A percentile compares a stretch with the other conserved stretches of the same genome.
These are phyloP conservation scores for Colletotrichum caudatum DNA, from an alignment of 2,329 filamentous ascomycete species.

Conservation along the genomic window DNA sequence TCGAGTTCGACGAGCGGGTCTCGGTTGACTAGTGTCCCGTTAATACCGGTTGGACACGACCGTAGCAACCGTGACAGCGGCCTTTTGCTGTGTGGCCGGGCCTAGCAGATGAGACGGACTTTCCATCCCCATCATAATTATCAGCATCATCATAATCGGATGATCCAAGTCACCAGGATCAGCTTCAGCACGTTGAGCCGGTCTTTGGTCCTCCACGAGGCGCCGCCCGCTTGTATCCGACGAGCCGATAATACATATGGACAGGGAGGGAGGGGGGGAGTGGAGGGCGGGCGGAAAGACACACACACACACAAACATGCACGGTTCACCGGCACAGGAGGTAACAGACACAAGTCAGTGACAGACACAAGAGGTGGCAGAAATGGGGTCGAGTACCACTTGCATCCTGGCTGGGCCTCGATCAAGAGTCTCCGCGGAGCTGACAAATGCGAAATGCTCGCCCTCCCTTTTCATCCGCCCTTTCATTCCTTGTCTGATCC, in stretches of 20 bases:
- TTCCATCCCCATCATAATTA: background rate
- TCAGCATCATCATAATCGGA: background rate
- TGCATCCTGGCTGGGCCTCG: background rate
- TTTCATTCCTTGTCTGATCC: too few relatives aligned
- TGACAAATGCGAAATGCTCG: conserved; percentile 32
- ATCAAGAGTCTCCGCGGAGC: background rate
- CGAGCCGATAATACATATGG: background rate
- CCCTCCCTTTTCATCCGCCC: too few relatives aligned
- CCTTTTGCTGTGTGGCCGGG: background rate
- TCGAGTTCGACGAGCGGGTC: conserved; percentile 40
- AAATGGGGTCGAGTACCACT: background rate
- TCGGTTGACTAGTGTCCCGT: conserved; percentile 32
- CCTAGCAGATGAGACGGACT: background rate
- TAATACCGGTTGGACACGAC: conserved; percentile 13
- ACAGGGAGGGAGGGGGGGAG: background rate
- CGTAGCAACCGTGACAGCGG: background rate
- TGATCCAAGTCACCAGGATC: background rate
- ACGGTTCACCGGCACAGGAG: background rate
- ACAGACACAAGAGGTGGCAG: background rate
- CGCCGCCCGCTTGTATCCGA: background rate
- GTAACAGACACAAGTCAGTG: background rate
- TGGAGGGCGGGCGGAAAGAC: background rate
- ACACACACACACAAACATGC: background rate
- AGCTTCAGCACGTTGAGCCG: background rate
- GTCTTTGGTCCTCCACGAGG: background rate